phyloP scores from a whole-genome alignment of 1,139 yeast genomes.

The Geotrichum bryndzae region DNA sequence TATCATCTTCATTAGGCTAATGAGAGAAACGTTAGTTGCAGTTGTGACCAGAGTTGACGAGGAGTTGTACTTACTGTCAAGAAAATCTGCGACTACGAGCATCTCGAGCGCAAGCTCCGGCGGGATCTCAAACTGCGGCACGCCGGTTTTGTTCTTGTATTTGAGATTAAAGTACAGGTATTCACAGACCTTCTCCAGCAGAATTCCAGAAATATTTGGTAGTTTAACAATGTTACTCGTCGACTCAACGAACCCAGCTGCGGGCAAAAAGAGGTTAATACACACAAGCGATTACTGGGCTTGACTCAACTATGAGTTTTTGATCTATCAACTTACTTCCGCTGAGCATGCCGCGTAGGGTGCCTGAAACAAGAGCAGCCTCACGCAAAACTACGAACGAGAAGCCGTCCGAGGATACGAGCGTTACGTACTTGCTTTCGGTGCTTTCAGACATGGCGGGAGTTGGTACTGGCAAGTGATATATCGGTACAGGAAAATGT shows the following conservation, averaged over 20 bases:
- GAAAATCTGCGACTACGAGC: slow-evolving; percentile 83
- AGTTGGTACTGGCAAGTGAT: neutral
- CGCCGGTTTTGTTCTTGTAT: slow-evolving; percentile 56
- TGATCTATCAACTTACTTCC: slow-evolving; percentile 22
- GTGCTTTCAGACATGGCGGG: slow-evolving; percentile 5
- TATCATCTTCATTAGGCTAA: neutral
- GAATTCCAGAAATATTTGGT: slow-evolving; percentile 61
- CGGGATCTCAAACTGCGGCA: slow-evolving; percentile 85
- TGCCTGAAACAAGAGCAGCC: slow-evolving; percentile 80
- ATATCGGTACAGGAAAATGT: neutral
- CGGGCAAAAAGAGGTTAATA: neutral
- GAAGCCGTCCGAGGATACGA: slow-evolving; percentile 71
- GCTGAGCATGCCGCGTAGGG: slow-evolving; percentile 63
- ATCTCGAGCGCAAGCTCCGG: slow-evolving; percentile 91
- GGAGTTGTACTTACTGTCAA: slow-evolving; percentile 45
- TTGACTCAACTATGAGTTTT: slow-evolving; percentile 16
- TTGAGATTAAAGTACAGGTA: slow-evolving; percentile 73
- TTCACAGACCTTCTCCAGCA: slow-evolving; percentile 78
- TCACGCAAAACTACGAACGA: slow-evolving; percentile 61
- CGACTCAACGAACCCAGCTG: slow-evolving; percentile 44
- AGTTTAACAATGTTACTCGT: slow-evolving; percentile 45
- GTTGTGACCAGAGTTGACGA: neutral
- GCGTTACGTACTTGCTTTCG: slow-evolving; percentile 45
- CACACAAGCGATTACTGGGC: neutral
- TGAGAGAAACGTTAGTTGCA: neutral